Conservation (phyloP, 352 stramenopile genomes). For the Phytopythium kandeliae region DNA sequence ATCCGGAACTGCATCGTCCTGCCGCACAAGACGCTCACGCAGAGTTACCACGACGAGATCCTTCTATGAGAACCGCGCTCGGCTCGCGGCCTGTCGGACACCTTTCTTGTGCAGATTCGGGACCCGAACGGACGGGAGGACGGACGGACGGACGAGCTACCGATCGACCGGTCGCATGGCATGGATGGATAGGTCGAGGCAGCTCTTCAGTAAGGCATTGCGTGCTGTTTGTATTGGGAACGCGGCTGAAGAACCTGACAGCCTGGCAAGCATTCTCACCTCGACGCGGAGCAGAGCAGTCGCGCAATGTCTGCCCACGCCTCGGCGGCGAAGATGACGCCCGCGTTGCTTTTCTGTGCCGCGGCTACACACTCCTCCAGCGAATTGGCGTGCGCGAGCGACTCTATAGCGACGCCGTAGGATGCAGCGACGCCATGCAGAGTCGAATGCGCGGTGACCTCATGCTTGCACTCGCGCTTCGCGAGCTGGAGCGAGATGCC, state of each 20-base stretch:
- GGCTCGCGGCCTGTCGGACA: no score
- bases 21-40: constrained; percentile 81
- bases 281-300: no score
- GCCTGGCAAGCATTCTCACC: no score
- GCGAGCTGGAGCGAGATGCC: constrained; percentile 28
- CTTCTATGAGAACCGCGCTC: constrained; percentile 66
- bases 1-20: constrained; percentile 89
- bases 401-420: constrained; percentile 28
- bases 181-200: background rate
- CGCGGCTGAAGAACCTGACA: background rate
- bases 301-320: constrained; percentile 19
- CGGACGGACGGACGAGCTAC: background rate
- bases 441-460: constrained; percentile 9
- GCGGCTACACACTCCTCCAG: constrained; percentile 11
- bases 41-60: constrained; percentile 89
- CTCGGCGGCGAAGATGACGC: constrained; percentile 21
- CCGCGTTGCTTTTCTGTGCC: background rate
- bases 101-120: no score
- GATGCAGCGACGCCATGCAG: constrained; percentile 13
- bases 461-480: background rate
- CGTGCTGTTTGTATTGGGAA: background rate
- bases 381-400: constrained; percentile 14
- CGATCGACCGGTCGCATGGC: no score
- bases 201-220: background rate
- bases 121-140: no score